Conservation (phyloP, 768 basidiomycete species). For the Lactifluus echinatus region DNA sequence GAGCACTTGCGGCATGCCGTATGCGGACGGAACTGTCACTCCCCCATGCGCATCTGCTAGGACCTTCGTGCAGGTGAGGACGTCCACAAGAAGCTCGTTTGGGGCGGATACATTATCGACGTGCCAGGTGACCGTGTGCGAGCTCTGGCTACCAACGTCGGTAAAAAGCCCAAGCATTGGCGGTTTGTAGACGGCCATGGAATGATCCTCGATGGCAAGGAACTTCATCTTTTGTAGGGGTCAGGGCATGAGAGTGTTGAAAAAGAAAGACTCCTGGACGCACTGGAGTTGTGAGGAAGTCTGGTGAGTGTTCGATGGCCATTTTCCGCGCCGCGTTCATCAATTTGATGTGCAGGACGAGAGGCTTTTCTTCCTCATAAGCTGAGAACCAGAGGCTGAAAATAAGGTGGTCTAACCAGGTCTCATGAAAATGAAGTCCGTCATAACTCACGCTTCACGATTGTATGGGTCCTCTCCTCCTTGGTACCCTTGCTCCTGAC, state of each 20-base stretch:
- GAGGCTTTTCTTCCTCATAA: conserved; percentile 42
- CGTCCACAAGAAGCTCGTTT: conserved; percentile 41
- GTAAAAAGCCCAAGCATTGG: conserved; percentile 50
- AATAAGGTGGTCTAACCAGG: neutral
- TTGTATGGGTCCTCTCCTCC: conserved; percentile 39
- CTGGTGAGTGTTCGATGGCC: conserved; percentile 34
- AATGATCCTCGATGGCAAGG: conserved; percentile 32
- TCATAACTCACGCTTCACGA: conserved; percentile 38
- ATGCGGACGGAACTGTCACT: conserved; percentile 30
- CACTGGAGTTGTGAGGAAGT: conserved; percentile 42
- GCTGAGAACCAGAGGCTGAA: conserved; percentile 51
- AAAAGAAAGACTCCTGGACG: conserved; percentile 13
- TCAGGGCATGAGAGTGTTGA: neutral
- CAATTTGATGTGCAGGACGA: conserved; percentile 37
- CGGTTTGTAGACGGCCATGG: conserved; percentile 44
- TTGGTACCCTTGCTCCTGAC: conserved; percentile 42
- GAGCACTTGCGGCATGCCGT: conserved; percentile 41
- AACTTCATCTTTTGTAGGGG: conserved; percentile 35
- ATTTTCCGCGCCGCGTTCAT: conserved; percentile 48
- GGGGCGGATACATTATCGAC: conserved; percentile 35
- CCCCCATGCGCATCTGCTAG: conserved; percentile 34
- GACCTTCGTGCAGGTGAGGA: conserved; percentile 39
- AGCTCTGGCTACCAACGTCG: conserved; percentile 39
- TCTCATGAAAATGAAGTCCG: neutral
- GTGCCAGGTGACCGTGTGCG: conserved; percentile 34